Base-by-base conservation (phyloP, 352 stramenopile genomes). In the Phytophthora syringae region DNA sequence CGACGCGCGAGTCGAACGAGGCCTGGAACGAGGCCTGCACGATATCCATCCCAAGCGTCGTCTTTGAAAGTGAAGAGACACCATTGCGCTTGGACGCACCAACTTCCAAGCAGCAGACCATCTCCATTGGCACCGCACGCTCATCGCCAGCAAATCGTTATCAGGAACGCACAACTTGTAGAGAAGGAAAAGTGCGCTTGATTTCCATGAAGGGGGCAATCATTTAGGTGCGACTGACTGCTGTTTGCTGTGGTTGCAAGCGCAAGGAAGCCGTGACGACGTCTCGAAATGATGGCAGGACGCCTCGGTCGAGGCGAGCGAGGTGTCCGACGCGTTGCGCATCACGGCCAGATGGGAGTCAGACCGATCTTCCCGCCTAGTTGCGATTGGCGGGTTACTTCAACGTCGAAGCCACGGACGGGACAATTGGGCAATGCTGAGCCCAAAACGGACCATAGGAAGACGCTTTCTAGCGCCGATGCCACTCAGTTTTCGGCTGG, bases 21-120 rank as follows among this genome's bases (percentile, higher is more conserved):
- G 80, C 64, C 52, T 89, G 80, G 67, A 92, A 86, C 52, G 82
- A 83, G 18, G 77, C 72, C 48, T 90, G 79, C 15, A 89, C 67
- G 39, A 86, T 73, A 59, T 89, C 70, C 82, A 90, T 88, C 28
- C 34, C 25, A 70, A 61, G 39, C 20, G 55, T 67, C 55, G 49
- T 49, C n/a, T 43, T 21, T 21, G n/a, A 11, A 43, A 5, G 3
- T 16, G 13, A 11, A 39, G 32, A 39, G n/a, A n/a, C n/a, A n/a
- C n/a, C n/a, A n/a, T n/a, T n/a, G n/a, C n/a, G n/a, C n/a, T n/a
- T n/a, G n/a, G n/a, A n/a, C n/a, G n/a, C n/a, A n/a, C n/a, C n/a
- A n/a, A n/a, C n/a, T n/a, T n/a, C 30, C 30, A 36, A 39, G 32
- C 32, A 39, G 32, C 32, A 39, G 32, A 39, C 12, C 32, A 39